phyloP scores from a whole-genome alignment of 768 basidiomycete species.

The Crassisporium funariophilum region DNA sequence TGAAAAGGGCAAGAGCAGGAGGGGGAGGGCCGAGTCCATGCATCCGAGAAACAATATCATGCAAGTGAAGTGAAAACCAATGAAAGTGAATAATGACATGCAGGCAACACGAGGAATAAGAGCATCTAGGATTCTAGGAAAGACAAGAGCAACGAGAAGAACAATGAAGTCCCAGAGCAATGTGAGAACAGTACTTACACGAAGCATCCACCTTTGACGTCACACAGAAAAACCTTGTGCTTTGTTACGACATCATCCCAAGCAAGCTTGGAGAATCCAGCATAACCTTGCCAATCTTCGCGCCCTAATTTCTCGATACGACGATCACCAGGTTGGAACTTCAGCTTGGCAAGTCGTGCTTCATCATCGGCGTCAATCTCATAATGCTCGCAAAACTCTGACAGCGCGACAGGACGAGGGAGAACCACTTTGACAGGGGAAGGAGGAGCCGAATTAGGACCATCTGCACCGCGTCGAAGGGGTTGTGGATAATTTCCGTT shows the following conservation, averaged over 20 bases:
- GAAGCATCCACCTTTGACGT: conserved; percentile 6
- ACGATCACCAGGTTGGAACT: conserved; percentile 13
- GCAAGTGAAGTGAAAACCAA: too few relatives aligned
- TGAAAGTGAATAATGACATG: too few relatives aligned
- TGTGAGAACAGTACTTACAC: not conserved
- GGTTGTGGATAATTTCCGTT: too few relatives aligned
- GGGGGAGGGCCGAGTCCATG: too few relatives aligned
- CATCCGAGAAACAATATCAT: too few relatives aligned
- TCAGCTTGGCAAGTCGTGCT: conserved; percentile 5
- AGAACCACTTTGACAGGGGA: too few relatives aligned
- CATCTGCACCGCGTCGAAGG: too few relatives aligned
- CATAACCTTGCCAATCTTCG: conserved; percentile 11
- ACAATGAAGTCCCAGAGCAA: not conserved
- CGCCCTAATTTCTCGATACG: conserved; percentile 5
- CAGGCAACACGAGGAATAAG: too few relatives aligned
- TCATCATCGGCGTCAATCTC: conserved; percentile 2
- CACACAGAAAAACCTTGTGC: conserved; percentile 4
- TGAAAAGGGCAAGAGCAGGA: too few relatives aligned
- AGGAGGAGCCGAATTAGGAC: too few relatives aligned
- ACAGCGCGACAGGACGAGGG: conserved; percentile 1
- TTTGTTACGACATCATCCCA: conserved; percentile 8
- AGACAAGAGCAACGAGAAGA: not conserved
- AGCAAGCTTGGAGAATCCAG: conserved; percentile 10
- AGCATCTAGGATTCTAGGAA: too few relatives aligned
- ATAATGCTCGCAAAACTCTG: conserved; percentile 11